phyloP scores from a whole-genome alignment of 2,329 filamentous ascomycete species.

The Neocatenulostroma microsporum region DNA sequence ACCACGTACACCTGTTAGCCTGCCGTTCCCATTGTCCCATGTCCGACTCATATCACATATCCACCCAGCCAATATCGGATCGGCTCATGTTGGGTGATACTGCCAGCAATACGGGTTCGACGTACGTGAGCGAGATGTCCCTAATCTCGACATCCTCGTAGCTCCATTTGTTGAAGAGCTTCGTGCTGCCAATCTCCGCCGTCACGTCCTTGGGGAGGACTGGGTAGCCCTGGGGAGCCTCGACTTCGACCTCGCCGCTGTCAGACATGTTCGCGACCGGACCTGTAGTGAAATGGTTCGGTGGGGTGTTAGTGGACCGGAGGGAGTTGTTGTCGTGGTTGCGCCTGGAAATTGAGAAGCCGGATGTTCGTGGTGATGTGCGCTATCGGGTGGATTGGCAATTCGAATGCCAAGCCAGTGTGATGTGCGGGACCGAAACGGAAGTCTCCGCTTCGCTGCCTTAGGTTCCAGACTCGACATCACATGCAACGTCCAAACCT shows the following conservation, averaged over 20 bases:
- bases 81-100: conserved; percentile 4
- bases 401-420: too few species aligned
- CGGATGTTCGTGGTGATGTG: too few species aligned
- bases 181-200: conserved; percentile 81
- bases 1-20: conserved; percentile 20
- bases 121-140: conserved; percentile 99
- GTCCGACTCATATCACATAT: too few species aligned
- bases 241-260: conserved; percentile 93
- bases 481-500: too few species aligned
- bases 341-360: too few species aligned
- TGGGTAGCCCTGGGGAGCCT: conserved; percentile 69
- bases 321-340: neutral
- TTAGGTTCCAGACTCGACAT: too few species aligned
- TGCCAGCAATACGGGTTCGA: conserved; percentile 8
- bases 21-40: conserved; percentile 18
- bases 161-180: conserved; percentile 97
- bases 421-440: too few species aligned
- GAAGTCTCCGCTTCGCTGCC: too few species aligned
- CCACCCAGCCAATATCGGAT: too few species aligned
- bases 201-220: conserved; percentile 90
- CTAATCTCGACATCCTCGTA: conserved; percentile 99
- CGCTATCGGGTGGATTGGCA: too few species aligned
- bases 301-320: neutral
- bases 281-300: neutral
- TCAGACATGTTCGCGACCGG: conserved; percentile 68